Conservation (phyloP, 306 rosid species). For the Cucurbita moschata region DNA sequence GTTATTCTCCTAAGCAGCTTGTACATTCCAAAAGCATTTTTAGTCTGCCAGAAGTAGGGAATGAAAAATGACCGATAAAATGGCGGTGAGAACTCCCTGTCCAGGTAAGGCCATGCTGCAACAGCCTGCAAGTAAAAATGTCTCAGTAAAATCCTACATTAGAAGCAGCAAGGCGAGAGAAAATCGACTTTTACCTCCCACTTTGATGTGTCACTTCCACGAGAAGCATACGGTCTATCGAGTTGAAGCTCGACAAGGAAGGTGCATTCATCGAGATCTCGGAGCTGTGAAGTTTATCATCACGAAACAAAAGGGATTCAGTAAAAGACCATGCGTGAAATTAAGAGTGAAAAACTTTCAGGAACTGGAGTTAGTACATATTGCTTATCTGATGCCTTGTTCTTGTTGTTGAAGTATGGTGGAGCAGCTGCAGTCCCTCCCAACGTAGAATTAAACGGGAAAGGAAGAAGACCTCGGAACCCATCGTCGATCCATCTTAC, state of each 20-base stretch:
- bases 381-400: slow-evolving; percentile 68
- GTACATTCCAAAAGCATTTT: slow-evolving; percentile 86
- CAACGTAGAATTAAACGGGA: slow-evolving; percentile 71
- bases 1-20: slow-evolving; percentile 52
- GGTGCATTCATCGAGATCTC: slow-evolving; percentile 54
- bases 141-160: neutral
- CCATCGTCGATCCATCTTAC: slow-evolving; percentile 95
- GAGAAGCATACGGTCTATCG: slow-evolving; percentile 61
- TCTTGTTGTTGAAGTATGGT: slow-evolving; percentile 62
- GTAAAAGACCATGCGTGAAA: neutral
- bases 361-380: slow-evolving; percentile 25
- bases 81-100: slow-evolving; percentile 84
- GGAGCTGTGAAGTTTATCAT: slow-evolving; percentile 35
- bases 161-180: neutral
- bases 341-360: neutral
- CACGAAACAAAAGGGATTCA: neutral
- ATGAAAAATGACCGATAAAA: slow-evolving; percentile 78
- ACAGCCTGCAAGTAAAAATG: slow-evolving; percentile 29
- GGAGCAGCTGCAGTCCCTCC: slow-evolving; percentile 97
- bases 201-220: slow-evolving; percentile 60
- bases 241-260: slow-evolving; percentile 91
- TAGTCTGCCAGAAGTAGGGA: slow-evolving; percentile 76
- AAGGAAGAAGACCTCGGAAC: slow-evolving; percentile 83
- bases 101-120: slow-evolving; percentile 77
- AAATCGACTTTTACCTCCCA: slow-evolving; percentile 62